Evolutionary conservation across 352 stramenopile genomes (phyloP).

Genomic region (Phytopythium ostracodes): DNA sequence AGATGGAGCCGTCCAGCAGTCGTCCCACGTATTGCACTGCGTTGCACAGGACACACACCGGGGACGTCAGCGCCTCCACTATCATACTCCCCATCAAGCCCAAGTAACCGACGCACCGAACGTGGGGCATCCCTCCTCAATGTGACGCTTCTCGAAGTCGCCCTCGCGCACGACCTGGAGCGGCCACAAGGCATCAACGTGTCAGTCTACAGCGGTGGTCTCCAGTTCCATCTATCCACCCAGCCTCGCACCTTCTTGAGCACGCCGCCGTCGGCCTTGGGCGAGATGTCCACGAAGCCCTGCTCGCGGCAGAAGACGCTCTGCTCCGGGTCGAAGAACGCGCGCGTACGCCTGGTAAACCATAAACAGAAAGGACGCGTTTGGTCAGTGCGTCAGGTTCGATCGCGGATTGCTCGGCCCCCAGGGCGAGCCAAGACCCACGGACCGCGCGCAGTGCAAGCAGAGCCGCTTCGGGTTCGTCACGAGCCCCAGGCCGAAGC

Average conservation of each 20-base stretch:
- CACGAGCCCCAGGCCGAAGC: conserved; percentile 61
- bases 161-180: conserved; percentile 57
- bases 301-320: conserved; percentile 62
- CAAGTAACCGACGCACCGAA: conserved; percentile 34
- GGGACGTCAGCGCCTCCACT: background rate
- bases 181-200: too few relatives aligned
- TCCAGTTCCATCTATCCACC: too few relatives aligned
- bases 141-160: conserved; percentile 29
- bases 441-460: conserved; percentile 62
- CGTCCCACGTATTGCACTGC: conserved; percentile 82
- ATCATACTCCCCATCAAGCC: background rate
- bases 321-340: conserved; percentile 77
- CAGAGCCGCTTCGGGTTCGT: conserved; percentile 73
- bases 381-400: background rate
- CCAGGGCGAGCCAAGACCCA: background rate
- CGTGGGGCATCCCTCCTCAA: conserved; percentile 82
- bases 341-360: conserved; percentile 39
- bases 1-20: conserved; percentile 81
- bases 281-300: conserved; percentile 83
- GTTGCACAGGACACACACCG: background rate
- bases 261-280: conserved; percentile 61
- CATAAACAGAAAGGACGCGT: too few relatives aligned
- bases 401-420: background rate
- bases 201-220: background rate
- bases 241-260: conserved; percentile 62